Base-by-base conservation (phyloP, 306 rosid species). In the Begonia fuchsioides region DNA sequence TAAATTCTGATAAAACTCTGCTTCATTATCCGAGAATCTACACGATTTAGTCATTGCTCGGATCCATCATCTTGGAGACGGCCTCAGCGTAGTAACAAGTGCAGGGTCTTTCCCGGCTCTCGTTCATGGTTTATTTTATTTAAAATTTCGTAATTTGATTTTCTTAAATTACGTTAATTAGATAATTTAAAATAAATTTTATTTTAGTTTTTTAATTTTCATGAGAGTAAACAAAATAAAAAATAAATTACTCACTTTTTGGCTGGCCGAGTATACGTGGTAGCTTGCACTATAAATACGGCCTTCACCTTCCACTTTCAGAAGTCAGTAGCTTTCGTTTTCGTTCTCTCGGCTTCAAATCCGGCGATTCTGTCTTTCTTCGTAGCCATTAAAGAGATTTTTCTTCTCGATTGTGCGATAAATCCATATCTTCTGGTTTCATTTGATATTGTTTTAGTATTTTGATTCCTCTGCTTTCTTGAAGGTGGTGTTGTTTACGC, bases 181-280 rank as follows among this genome's bases (percentile, higher is more conserved):
- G 45, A n/a, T 10, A 1, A 2, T 41, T 11, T 41, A 41, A 10
- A 10, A 0, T 41, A 10, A 6, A 32, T 2, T 1, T 12, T 18
- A 32, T 14, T 41, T 26, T 3, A 26, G 2, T 26, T 26, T 26
- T 26, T 3, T 2, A 26, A 41, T 41, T 41, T n/a, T n/a, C 14
- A 3, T 41, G 45, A 3, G n/a, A n/a, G 0, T 16, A 6, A 0
- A 14, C 51, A 26, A 1, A 2, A 17, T 19, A 15, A 40, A 26
- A 32, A n/a, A 15, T 17, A 10, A 12, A 26, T 26, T 26, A 26
- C 35, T 26, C 35, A 5, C 35, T 26, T 26, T 26, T 26, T 26
- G 35, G 35, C 35, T 26, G 8, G 11, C 45, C n/a, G 1, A 15
- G 43, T 16, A 59, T 72, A 72, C 77, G 73, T 63, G 70, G 66